Evolutionary conservation across 2,329 filamentous ascomycete species (phyloP).

Genomic region (Claviceps citrina): DNA sequence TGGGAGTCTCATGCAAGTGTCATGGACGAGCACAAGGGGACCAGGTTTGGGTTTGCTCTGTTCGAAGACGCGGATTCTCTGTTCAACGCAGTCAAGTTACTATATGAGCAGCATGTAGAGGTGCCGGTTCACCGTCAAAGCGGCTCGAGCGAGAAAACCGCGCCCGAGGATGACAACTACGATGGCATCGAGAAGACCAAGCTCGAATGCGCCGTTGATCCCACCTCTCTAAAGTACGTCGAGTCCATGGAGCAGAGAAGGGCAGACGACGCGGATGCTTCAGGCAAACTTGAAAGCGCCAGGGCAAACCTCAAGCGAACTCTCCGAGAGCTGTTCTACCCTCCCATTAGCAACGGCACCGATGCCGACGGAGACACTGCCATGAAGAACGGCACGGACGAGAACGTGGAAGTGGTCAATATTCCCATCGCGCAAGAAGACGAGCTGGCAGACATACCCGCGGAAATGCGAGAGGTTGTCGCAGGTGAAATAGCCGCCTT

Average conservation of each 20-base stretch:
- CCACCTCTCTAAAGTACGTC: constrained; percentile 70
- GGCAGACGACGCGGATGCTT: constrained; percentile 45
- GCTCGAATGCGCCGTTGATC: constrained; percentile 63
- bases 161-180: constrained; percentile 29
- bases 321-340: constrained; percentile 58
- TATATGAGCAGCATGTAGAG: constrained; percentile 67
- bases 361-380: constrained; percentile 52
- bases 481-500: constrained; percentile 90
- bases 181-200: constrained; percentile 51
- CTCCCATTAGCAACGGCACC: constrained; percentile 28
- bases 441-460: constrained; percentile 85
- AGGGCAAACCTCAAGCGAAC: constrained; percentile 51
- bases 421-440: constrained; percentile 81
- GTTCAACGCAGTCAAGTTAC: constrained; percentile 67
- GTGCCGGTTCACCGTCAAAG: constrained; percentile 67
- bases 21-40: constrained; percentile 55
- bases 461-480: constrained; percentile 90
- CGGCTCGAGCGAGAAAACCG: constrained; percentile 26
- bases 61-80: constrained; percentile 86
- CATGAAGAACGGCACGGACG: constrained; percentile 53
- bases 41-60: constrained; percentile 87
- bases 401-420: constrained; percentile 70
- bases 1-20: constrained; percentile 62
- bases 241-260: constrained; percentile 59
- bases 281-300: constrained; percentile 55